Evolutionary conservation across 257 asterid genomes (phyloP).

Genomic region (Nicotiana otophora): DNA sequence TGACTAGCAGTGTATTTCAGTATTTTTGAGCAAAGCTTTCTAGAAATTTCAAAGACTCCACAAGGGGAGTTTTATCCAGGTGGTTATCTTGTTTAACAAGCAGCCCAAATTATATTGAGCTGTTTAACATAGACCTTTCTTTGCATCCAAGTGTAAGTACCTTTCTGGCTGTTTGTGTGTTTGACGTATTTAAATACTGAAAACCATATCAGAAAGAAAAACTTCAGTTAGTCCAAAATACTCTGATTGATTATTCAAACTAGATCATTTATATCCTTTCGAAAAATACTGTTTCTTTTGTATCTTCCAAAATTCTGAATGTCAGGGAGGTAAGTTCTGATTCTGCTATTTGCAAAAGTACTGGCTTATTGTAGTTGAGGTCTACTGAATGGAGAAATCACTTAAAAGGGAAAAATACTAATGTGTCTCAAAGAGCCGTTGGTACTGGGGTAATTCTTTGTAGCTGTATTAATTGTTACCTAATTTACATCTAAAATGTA

Average conservation of each 20-base stretch:
- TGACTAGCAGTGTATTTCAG: background rate
- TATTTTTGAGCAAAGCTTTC: background rate
- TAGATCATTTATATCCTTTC: background rate
- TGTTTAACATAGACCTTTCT: background rate
- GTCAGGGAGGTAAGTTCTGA: background rate
- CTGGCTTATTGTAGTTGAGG: background rate
- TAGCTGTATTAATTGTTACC: conserved; percentile 4
- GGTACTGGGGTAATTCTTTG: background rate
- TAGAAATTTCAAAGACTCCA: background rate
- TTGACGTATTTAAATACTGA: background rate
- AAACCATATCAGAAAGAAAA: background rate
- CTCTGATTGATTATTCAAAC: background rate
- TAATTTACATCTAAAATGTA: conserved; percentile 9
- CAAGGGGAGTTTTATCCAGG: background rate
- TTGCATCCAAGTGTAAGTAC: background rate
- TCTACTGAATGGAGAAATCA: background rate
- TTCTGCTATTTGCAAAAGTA: conserved; percentile 4
- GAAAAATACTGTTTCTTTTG: background rate
- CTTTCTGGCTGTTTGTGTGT: background rate
- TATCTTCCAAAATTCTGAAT: background rate
- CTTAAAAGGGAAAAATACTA: background rate
- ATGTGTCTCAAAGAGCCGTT: background rate
- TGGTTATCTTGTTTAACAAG: background rate
- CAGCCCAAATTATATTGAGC: background rate
- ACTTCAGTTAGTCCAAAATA: background rate